Evolutionary conservation across 495 filamentous ascomycete species (phyloP), one percentile per base, ranked within the genome.

Genomic region (Podospora didyma): DNA sequence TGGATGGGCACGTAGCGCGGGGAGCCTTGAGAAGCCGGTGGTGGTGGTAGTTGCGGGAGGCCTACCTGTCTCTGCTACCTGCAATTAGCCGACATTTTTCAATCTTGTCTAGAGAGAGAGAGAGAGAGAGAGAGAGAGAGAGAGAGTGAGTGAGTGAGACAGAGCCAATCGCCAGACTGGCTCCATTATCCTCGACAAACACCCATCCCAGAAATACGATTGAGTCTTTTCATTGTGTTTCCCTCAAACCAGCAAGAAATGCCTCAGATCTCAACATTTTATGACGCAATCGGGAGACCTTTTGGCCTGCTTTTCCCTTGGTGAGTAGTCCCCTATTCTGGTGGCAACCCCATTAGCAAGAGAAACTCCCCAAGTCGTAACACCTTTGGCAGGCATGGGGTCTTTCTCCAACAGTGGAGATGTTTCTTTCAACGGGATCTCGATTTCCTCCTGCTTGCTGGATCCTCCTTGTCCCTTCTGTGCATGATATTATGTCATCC

Each of bases 291-390:
- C 12, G 22, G 31, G 4, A 31, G 26, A 31, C 26, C 26, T 31
- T 31, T 31, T 31, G 26, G 26, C 26, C 11, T 22, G n/a, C 46
- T 23, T 10, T 17, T 17, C 23, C 20, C 20, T 28, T 51, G 22
- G 21, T 23, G 26, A 31, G 26, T 34, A 7, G n/a, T 53, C 56
- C 42, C 45, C 39, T 42, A 19, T 20, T 53, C 7, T 42, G 31
- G 62, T 60, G 59, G 62, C 59, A 49, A 62, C 47, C 22, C 56
- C 12, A 65, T 65, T 65, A 65, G 49, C 59, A 59, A 62, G 48
- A 57, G 56, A 65, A 65, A 65, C 60, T 52, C 39, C 31, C 39
- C 34, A 37, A 42, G 39, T 42, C 1, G 39, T 16, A 17, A 16
- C 12, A 42, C 14, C n/a, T 4, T 5, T 12, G 12, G 39, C 9